Conservation (phyloP, 805 yeast genomes). For the Saccharomycopsis schoenii region DNA sequence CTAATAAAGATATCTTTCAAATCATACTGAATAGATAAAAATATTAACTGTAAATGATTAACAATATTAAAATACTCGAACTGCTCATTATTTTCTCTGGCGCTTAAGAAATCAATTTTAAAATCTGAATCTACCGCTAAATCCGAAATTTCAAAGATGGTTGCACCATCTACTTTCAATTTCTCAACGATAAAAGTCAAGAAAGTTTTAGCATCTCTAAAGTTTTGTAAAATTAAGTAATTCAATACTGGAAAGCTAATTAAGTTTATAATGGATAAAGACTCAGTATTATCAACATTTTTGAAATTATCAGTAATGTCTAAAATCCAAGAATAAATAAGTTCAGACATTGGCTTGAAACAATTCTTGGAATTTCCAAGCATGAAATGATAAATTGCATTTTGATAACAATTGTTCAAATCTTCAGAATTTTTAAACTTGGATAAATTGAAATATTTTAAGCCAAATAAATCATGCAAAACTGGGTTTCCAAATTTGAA, state of each 20-base stretch:
- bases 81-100: neutral
- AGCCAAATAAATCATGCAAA: slow-evolving; percentile 67
- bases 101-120: slow-evolving; percentile 22
- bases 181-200: slow-evolving; percentile 21
- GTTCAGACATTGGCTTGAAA: slow-evolving; percentile 24
- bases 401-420: neutral
- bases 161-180: slow-evolving; percentile 21
- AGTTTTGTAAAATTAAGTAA: slow-evolving; percentile 24
- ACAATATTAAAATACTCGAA: slow-evolving; percentile 30
- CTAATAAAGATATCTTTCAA: slow-evolving; percentile 44
- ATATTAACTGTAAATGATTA: slow-evolving; percentile 61
- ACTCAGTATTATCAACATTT: slow-evolving; percentile 20
- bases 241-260: slow-evolving; percentile 12
- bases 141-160: slow-evolving; percentile 21
- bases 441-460: slow-evolving; percentile 37
- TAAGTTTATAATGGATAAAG: slow-evolving; percentile 18
- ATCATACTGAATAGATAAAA: slow-evolving; percentile 46
- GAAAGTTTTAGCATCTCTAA: slow-evolving; percentile 30
- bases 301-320: slow-evolving; percentile 21
- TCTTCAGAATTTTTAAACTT: neutral
- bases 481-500: slow-evolving; percentile 63
- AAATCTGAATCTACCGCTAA: slow-evolving; percentile 17
- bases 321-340: slow-evolving; percentile 37
- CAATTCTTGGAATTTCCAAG: slow-evolving; percentile 46
- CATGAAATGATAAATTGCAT: slow-evolving; percentile 62